Conservation (phyloP, 2,329 filamentous ascomycete genomes). For the Colletotrichum simmondsii region DNA sequence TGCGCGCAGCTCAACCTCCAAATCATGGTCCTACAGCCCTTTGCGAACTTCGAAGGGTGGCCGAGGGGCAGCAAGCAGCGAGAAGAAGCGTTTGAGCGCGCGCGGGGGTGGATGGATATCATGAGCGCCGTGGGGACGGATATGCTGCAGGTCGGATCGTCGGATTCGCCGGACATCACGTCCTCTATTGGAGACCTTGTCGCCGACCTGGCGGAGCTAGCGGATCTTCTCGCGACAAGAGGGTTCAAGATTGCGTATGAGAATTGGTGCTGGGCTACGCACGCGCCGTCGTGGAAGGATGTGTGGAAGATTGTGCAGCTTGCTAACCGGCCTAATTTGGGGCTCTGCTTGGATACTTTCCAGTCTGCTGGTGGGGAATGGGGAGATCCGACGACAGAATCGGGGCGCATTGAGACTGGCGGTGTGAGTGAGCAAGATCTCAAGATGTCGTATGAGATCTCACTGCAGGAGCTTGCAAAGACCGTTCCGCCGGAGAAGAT, state of each 20-base stretch:
- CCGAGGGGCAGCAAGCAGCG: constrained; percentile 65
- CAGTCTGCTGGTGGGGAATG: constrained; percentile 79
- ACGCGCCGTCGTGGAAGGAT: constrained; percentile 74
- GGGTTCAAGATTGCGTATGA: constrained; percentile 77
- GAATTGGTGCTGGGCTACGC: constrained; percentile 85
- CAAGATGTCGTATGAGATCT: constrained; percentile 60
- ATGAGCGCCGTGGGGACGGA: constrained; percentile 78
- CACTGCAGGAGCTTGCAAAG: constrained; percentile 64
- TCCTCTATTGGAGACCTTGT: constrained; percentile 63
- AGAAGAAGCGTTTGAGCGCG: constrained; percentile 70
- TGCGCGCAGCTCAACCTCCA: constrained; percentile 65
- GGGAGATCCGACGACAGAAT: constrained; percentile 74
- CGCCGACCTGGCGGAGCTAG: constrained; percentile 70
- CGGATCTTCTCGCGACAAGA: constrained; percentile 68
- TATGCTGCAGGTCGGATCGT: constrained; percentile 75
- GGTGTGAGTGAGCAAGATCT: constrained; percentile 54
- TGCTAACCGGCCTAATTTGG: constrained; percentile 73
- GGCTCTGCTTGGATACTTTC: constrained; percentile 82
- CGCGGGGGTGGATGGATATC: constrained; percentile 74
- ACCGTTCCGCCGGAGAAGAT: constrained; percentile 77
- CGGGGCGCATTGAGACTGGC: constrained; percentile 65
- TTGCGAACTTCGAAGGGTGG: constrained; percentile 84
- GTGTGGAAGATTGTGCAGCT: constrained; percentile 75
- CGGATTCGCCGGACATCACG: constrained; percentile 70
- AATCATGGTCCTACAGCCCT: constrained; percentile 80